These are phyloP conservation scores for Cajanus cajan DNA, from an alignment of 306 rosid genomes.

Conservation along the genomic window DNA sequence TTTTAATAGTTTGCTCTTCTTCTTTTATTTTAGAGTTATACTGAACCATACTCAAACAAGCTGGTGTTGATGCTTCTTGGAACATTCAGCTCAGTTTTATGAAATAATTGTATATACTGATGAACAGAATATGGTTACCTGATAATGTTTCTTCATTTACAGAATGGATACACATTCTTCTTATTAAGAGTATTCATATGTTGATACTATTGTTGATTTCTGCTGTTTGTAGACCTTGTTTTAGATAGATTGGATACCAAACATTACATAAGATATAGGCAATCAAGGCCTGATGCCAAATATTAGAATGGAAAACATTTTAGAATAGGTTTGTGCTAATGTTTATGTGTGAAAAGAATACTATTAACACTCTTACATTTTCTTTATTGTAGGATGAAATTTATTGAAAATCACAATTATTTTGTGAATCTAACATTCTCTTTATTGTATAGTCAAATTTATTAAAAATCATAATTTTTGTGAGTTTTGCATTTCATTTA, in stretches of 20 bases:
- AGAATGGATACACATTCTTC: not conserved
- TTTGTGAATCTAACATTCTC: no score
- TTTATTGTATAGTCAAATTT: no score
- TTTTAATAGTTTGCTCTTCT: slow-evolving; percentile 20
- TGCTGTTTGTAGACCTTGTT: slow-evolving; percentile 87
- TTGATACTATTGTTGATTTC: slow-evolving; percentile 27
- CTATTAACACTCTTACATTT: no score
- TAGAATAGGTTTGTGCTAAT: slow-evolving; percentile 54
- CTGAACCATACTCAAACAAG: slow-evolving; percentile 80
- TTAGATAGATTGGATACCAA: slow-evolving; percentile 81
- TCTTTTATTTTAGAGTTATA: slow-evolving; percentile 60
- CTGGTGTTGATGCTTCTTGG: slow-evolving; percentile 93
- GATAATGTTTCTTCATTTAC: slow-evolving; percentile 16
- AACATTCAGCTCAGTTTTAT: slow-evolving; percentile 78
- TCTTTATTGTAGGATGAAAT: no score
- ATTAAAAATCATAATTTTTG: no score
- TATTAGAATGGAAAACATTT: slow-evolving; percentile 80
- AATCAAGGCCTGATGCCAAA: slow-evolving; percentile 82
- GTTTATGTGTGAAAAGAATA: no score
- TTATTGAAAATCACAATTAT: no score
- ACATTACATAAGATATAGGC: slow-evolving; percentile 71
- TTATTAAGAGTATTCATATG: slow-evolving; percentile 7
- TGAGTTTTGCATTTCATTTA: no score
- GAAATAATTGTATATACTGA: slow-evolving; percentile 83
- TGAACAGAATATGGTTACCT: slow-evolving; percentile 72